phyloP scores from a whole-genome alignment of 306 rosid genomes.

The Luffa aegyptiaca region DNA sequence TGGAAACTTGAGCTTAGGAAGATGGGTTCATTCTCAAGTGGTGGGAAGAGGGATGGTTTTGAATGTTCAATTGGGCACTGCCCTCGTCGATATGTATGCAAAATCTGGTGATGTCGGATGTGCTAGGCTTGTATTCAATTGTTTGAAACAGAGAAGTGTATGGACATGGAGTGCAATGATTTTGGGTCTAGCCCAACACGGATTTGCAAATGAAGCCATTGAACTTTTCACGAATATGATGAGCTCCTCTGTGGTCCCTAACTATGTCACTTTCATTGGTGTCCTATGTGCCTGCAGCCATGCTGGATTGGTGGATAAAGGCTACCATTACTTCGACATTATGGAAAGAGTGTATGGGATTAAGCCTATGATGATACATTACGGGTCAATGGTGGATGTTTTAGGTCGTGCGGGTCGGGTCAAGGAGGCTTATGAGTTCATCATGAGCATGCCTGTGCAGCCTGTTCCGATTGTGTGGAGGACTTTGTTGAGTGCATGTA shows the following conservation, averaged over 20 bases:
- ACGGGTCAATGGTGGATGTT: constrained; percentile 79
- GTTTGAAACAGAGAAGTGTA: constrained; percentile 54
- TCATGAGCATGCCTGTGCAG: constrained; percentile 47
- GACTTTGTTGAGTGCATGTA: constrained; percentile 72
- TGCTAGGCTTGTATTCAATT: constrained; percentile 49
- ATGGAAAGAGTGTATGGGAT: constrained; percentile 63
- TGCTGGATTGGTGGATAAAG: constrained; percentile 60
- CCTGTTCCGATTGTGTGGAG: constrained; percentile 74
- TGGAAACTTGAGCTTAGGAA: constrained; percentile 72
- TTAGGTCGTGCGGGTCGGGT: constrained; percentile 66
- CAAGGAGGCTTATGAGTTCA: constrained; percentile 56
- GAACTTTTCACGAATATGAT: constrained; percentile 37
- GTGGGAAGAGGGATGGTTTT: constrained; percentile 48
- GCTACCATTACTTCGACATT: constrained; percentile 42
- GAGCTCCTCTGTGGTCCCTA: constrained; percentile 39
- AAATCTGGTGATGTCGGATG: constrained; percentile 56
- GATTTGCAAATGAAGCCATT: constrained; percentile 66
- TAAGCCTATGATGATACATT: constrained; percentile 61
- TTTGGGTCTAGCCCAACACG: constrained; percentile 79
- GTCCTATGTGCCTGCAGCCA: constrained; percentile 89
- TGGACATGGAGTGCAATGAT: constrained; percentile 99
- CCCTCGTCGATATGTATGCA: constrained; percentile 83
- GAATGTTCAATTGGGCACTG: constrained; percentile 59
- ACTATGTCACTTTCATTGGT: constrained; percentile 75
- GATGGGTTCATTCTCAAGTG: constrained; percentile 61